Evolutionary conservation across 345 rosid genomes (phyloP), one percentile per base, ranked within the genome.

Genomic region (Erysimum cheiranthoides): DNA sequence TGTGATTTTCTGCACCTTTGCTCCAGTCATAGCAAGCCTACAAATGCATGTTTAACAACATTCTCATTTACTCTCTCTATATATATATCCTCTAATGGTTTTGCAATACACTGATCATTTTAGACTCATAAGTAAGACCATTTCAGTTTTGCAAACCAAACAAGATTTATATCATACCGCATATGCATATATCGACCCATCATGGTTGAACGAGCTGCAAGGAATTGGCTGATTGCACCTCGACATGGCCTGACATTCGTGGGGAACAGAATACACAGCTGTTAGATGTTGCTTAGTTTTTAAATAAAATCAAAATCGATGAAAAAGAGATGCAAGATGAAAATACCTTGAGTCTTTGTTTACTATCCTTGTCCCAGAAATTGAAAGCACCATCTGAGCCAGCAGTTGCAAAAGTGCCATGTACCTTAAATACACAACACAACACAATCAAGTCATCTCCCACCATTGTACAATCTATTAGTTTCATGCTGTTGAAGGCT

Each of bases 281-380:
- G 10, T 69, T 32, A 76, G 43, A 52, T 42, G 21, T 34, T 31
- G 8, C 16, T 53, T 21, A 35, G 5, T 13, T 21, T 21, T 21
- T 11, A 5, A 61, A 8, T 10, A 66, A 5, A 50, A 42, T 25
- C 5, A 5, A 6, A 10, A 0, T 11, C 0, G 4, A 32, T 18
- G 10, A 73, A 56, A 71, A 8, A 58, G 13, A 18, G 56, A 59
- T 13, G 43, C 13, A 66, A 59, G 52, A 18, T 13, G 58, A 50
- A 63, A n/a, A 42, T 72, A 92, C 99, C 99, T 96, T 96, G 18
- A 96, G 90, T 68, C 98, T 85, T 76, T 96, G 99, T 78, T 96
- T 96, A 70, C 98, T 96, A 75, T 96, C 99, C 86, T 96, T 96
- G 84, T 96, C 99, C 99, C 99, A 96, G 77, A 96, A 96, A 73